These are phyloP conservation scores for Irpex sp. DNA, from an alignment of 1,284 basidiomycete genomes.

Conservation along the genomic window DNA sequence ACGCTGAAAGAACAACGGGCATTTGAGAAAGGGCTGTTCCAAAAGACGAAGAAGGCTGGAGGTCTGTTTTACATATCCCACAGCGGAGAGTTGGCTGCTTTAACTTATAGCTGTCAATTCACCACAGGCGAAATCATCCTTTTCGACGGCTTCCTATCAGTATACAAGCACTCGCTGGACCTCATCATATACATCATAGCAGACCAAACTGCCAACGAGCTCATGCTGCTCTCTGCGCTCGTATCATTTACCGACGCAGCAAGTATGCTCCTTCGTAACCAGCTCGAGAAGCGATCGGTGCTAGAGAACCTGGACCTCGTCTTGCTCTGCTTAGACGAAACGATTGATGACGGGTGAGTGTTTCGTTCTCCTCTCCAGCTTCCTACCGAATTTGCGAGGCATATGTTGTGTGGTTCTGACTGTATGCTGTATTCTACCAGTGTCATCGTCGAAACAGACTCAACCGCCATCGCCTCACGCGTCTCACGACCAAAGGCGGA, in stretches of 20 bases:
- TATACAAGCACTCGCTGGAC: conserved; percentile 94
- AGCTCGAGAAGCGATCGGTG: conserved; percentile 93
- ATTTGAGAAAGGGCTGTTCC: conserved; percentile 94
- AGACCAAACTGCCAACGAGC: conserved; percentile 88
- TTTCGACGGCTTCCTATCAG: conserved; percentile 86
- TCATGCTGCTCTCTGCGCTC: conserved; percentile 90
- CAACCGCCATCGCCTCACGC: conserved; percentile 90
- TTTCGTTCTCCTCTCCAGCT: not conserved
- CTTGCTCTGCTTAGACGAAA: conserved; percentile 92
- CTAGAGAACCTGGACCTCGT: conserved; percentile 95
- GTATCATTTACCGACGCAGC: conserved; percentile 86
- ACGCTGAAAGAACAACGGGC: conserved; percentile 90
- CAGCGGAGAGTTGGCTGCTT: not conserved
- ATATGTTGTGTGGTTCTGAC: not conserved
- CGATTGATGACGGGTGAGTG: conserved; percentile 95
- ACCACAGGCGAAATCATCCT: conserved; percentile 88
- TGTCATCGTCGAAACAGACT: conserved; percentile 96
- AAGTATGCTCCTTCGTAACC: conserved; percentile 82
- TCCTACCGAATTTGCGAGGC: not conserved
- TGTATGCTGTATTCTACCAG: conserved; percentile 36
- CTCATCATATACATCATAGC: conserved; percentile 95
- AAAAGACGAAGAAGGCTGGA: conserved; percentile 91
- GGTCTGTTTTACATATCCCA: conserved; percentile 48
- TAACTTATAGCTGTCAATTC: not conserved
- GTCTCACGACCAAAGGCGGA: conserved; percentile 93